Evolutionary conservation across 1,284 basidiomycete genomes (phyloP).

Genomic region (Melampsora larici-populina): DNA sequence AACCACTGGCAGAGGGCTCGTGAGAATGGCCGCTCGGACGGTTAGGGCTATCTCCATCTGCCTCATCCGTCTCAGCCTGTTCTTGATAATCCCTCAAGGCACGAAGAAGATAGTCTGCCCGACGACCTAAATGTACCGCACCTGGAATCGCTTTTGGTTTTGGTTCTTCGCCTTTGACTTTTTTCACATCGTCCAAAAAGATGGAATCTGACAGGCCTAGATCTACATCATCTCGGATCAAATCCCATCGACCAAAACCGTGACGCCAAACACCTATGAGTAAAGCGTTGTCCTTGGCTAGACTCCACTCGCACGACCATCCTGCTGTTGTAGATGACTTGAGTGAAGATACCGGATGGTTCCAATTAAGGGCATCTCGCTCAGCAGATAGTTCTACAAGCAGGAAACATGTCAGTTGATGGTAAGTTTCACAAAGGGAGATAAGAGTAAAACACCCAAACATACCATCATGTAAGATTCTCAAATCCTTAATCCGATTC

Average conservation of each 20-base stretch:
- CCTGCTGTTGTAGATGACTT: conserved; percentile 52
- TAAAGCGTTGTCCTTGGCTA: conserved; percentile 86
- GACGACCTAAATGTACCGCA: conserved; percentile 92
- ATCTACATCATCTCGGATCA: conserved; percentile 80
- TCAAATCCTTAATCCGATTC: conserved; percentile 82
- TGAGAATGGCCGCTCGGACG: conserved; percentile 37
- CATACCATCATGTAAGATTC: conserved; percentile 69
- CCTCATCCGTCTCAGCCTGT: conserved; percentile 57
- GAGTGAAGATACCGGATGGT: conserved; percentile 30
- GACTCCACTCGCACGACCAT: conserved; percentile 95
- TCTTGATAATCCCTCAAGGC: conserved; percentile 88
- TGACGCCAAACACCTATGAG: conserved; percentile 88
- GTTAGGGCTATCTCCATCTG: conserved; percentile 17
- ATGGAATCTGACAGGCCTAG: conserved; percentile 86
- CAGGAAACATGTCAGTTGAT: background rate
- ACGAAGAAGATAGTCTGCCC: conserved; percentile 89
- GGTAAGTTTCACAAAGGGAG: background rate
- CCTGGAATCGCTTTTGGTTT: conserved; percentile 82
- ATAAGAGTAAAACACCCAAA: conserved; percentile 5
- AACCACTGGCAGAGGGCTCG: conserved; percentile 15
- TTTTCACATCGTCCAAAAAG: conserved; percentile 91
- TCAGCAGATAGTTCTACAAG: conserved; percentile 36
- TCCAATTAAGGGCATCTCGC: conserved; percentile 41
- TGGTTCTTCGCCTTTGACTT: conserved; percentile 59
- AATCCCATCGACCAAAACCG: conserved; percentile 96